Base-by-base conservation (phyloP, 2,329 filamentous ascomycete species). In the Fusarium guadeloupense region DNA sequence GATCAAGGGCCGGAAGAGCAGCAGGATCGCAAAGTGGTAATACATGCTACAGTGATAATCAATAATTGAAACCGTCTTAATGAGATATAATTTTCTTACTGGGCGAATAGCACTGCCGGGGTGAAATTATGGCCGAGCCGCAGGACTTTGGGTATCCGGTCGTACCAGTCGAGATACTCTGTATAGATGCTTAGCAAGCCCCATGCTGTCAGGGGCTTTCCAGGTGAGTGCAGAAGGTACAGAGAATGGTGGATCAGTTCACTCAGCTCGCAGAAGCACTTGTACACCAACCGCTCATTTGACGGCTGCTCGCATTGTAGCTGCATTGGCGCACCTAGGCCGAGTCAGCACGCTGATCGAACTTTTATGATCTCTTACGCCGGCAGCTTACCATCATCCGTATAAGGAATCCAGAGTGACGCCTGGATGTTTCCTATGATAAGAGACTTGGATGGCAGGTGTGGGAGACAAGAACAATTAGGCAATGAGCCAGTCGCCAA, bases 1-100 rank as follows among this genome's bases (percentile, higher is more conserved):
- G 69, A 91, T 86, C 35, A 92, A 81, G 0, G 90, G 89, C 8
- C 89, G 82, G 71, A 92, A 92, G 2, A 93, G 82, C 16, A 91
- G 82, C 0, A 89, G 74, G 19, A 88, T 87, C 30, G 85, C 83
- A 60, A 87, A 88, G 68, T 90, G 83, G 68, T 89, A 89, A 60
- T 89, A 86, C 86, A 90, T 88, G 71, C 85, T 88, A 57, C 5
- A 13, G 4, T 21, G 17, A 21, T 19, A 17, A 21, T 38, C 20
- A 38, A 19, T 38, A 13, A 9, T n/a, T 9, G 37, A 55, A 28
- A 69, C 54, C 16, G 19, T 19, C 34, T 38, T 21, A 38, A 38
- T 6, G 34, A 21, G 19, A 21, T 38, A 21, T 5, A 10, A 26
- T 38, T 38, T 38, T 67, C 89, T 79, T 78, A 91, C 89, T 92